phyloP scores from a whole-genome alignment of 2,329 filamentous ascomycete genomes.

The Phyllosticta citribraziliensis region DNA sequence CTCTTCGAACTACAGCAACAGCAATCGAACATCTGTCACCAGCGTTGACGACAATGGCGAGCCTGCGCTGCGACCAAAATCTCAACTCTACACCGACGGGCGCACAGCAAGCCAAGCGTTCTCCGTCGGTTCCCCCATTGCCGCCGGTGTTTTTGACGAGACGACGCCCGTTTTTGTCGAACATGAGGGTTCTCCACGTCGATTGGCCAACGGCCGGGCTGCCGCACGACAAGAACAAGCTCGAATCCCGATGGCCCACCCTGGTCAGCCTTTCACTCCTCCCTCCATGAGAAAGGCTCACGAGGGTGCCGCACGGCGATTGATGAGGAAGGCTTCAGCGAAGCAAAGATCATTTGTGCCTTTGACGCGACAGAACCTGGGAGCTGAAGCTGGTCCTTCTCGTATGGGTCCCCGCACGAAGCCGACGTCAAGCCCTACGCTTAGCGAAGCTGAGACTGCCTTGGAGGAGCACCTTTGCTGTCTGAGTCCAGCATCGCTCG shows the following conservation, averaged over 20 bases:
- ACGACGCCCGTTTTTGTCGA: constrained; percentile 10
- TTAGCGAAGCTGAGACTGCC: constrained; percentile 36
- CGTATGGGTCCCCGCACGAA: constrained; percentile 7
- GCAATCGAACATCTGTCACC: constrained; percentile 26
- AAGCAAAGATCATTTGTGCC: not conserved
- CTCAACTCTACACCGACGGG: constrained; percentile 12
- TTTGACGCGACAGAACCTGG: not conserved
- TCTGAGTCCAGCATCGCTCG: not conserved
- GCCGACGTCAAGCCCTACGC: constrained; percentile 30
- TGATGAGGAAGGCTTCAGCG: not conserved
- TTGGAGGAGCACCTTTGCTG: constrained; percentile 17
- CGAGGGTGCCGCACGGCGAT: not conserved
- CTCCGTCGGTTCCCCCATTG: constrained; percentile 16
- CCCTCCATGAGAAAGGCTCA: not conserved
- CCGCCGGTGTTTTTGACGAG: constrained; percentile 20
- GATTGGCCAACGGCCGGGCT: not conserved
- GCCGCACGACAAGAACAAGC: not conserved
- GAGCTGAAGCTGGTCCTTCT: not conserved
- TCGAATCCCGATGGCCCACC: constrained; percentile 1
- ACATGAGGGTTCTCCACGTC: not conserved
- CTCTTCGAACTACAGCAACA: constrained; percentile 29
- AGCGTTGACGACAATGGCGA: constrained; percentile 26
- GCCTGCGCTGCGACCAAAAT: constrained; percentile 16
- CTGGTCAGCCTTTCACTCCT: not conserved
- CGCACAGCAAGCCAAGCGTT: constrained; percentile 14